These are phyloP conservation scores for Aspergillus asperescens DNA, from an alignment of 495 filamentous ascomycete genomes.

Conservation along the genomic window DNA sequence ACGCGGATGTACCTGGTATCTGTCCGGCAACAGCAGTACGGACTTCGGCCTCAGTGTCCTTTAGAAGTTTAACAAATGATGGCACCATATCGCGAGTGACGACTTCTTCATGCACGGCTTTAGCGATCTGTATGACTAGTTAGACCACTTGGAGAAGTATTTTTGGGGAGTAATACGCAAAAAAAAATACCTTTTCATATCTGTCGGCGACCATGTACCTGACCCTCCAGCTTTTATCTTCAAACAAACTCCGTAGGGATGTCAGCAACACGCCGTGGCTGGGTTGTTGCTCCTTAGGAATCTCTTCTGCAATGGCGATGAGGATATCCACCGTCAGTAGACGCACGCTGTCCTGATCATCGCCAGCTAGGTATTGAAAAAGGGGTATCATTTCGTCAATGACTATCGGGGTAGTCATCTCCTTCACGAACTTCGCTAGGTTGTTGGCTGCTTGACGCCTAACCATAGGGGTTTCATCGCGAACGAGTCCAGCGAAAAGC, in stretches of 20 bases:
- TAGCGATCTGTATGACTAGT: constrained; percentile 65
- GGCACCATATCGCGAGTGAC: constrained; percentile 90
- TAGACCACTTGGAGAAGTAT: constrained; percentile 7
- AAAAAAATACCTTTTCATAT: constrained; percentile 77
- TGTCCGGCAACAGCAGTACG: constrained; percentile 95
- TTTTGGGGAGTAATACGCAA: not conserved
- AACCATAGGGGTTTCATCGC: constrained; percentile 99
- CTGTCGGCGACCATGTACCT: constrained; percentile 98
- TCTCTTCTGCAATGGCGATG: constrained; percentile 92
- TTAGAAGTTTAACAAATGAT: constrained; percentile 93
- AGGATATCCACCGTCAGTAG: constrained; percentile 94
- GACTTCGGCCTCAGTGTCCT: constrained; percentile 96
- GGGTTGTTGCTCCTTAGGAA: constrained; percentile 94
- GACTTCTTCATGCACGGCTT: constrained; percentile 96
- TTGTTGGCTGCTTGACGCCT: constrained; percentile 93
- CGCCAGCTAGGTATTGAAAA: constrained; percentile 90
- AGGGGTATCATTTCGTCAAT: constrained; percentile 98
- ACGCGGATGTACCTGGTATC: constrained; percentile 66
- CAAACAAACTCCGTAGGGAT: constrained; percentile 84
- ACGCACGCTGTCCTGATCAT: constrained; percentile 96
- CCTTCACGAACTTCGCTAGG: constrained; percentile 94
- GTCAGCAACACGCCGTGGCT: constrained; percentile 91
- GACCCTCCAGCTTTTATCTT: constrained; percentile 98
- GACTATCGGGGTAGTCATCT: constrained; percentile 82
- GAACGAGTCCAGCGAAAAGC: constrained; percentile 86